A percentile compares a stretch with the other conserved stretches of the same genome.
Evolutionary conservation across 441 rosid species (phyloP).

Genomic region (Erodium trifolium): DNA sequence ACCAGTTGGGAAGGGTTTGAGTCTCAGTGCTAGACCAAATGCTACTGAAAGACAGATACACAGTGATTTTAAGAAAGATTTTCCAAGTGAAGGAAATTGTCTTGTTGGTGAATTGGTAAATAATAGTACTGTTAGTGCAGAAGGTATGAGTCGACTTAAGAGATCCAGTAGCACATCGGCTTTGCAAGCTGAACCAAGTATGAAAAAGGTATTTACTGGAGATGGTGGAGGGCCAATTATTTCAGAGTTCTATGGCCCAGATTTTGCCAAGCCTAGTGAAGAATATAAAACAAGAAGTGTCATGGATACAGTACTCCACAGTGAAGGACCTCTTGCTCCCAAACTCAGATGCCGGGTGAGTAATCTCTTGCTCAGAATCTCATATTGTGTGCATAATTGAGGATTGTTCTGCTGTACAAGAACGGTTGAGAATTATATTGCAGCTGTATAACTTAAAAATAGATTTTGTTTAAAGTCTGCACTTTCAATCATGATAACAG

Average conservation of each 20-base stretch:
- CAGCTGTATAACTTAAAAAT: background rate
- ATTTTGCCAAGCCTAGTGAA: slow-evolving; percentile 36
- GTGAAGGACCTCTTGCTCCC: slow-evolving; percentile 39
- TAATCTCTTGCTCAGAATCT: slow-evolving; percentile 17
- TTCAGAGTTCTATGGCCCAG: slow-evolving; percentile 64
- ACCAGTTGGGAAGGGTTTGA: slow-evolving; percentile 27
- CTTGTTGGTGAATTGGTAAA: slow-evolving; percentile 25
- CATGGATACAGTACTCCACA: slow-evolving; percentile 31
- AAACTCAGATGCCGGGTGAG: slow-evolving; percentile 86
- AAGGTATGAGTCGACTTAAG: slow-evolving; percentile 55
- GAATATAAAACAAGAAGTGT: slow-evolving; percentile 27
- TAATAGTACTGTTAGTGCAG: slow-evolving; percentile 22
- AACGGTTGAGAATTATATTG: slow-evolving; percentile 13
- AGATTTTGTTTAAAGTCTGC: background rate
- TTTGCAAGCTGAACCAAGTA: slow-evolving; percentile 40
- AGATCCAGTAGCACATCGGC: slow-evolving; percentile 83
- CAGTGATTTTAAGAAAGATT: slow-evolving; percentile 26
- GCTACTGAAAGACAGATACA: slow-evolving; percentile 20
- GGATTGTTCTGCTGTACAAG: slow-evolving; percentile 11
- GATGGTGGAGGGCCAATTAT: slow-evolving; percentile 51
- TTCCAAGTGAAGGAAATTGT: slow-evolving; percentile 24
- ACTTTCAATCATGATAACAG: slow-evolving; percentile 29
- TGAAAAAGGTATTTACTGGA: slow-evolving; percentile 40
- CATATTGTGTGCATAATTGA: slow-evolving; percentile 9
- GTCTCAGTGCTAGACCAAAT: slow-evolving; percentile 30